Base-by-base conservation (phyloP, 2,329 filamentous ascomycete genomes). In the Cladosporium sphaerospermum region DNA sequence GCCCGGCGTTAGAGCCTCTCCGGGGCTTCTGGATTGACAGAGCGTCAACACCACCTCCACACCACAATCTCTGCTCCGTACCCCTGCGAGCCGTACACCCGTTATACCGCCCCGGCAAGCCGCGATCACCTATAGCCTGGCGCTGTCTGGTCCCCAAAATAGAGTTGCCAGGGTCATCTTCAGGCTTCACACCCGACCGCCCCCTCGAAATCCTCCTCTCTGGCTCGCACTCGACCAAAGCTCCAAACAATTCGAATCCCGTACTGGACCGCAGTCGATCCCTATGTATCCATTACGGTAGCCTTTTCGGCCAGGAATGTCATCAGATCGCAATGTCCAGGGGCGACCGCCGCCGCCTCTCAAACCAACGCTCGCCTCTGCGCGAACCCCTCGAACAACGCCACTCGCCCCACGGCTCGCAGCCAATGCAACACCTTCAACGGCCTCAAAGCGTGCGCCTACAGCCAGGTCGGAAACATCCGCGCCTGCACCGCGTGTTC, bases 351-450 rank as follows among this genome's bases (percentile, higher is more conserved):
- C 77, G 77, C 66, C 81, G 14, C 36, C 84, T 39, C 78, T 86
- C 64, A 84, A 84, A 73, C 86, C 88, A 50, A 79, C 83, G 55
- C 81, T 90, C 68, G 78, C 84, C 58, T 75, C 82, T 43, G 81
- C 78, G 61, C 83, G 78, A 39, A 39, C 3, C 53, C 71, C 73
- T 40, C 72, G 70, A 57, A 80, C 79, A 64, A 67, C 74, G 16
- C 81, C 81, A 43, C 65, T 84, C 56, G 82, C 82, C 14, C 82
- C 83, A 11, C 79, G 81, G 62, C 73, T 84, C 49, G 63, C 42
- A 16, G 50, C 56, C 37, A 54, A 41, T 28, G 42, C 65, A 4
- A 55, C 63, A 45, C 54, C 61, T 37, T 57, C 65, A 7, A 59
- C 62, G 59, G 58, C 54, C 62, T 55, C 55, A 9, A 54, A 56